Base-by-base conservation (phyloP, 495 filamentous ascomycete species). In the Physcia stellaris region DNA sequence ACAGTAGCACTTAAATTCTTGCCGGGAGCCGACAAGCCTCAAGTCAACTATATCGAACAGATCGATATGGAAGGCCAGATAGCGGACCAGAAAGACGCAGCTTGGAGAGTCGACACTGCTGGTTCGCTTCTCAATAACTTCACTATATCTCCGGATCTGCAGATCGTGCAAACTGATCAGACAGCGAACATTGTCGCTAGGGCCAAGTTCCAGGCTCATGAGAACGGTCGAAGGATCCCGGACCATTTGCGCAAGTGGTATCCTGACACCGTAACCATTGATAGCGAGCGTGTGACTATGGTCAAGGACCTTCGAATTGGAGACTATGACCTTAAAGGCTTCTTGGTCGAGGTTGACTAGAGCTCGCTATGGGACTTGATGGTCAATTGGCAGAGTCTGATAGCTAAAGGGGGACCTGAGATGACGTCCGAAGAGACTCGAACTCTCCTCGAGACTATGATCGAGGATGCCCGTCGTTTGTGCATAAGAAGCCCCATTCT, bases 391-490 rank as follows among this genome's bases (percentile, higher is more conserved):
- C 35, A 43, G 18, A 32, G 39, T 23, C 29, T 58, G 4, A 55
- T 56, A 29, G 38, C 42, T 9, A 33, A 41, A 21, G 43, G 50
- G n/a, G 56, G 50, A 9, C 56, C 56, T 15, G 45, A 45, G 3
- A 48, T 55, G 41, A 49, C 42, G 18, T 45, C 45, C 10, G 40
- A 48, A 27, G 54, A 57, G 35, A 57, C 56, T 4, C 50, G 39
- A n/a, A 35, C 44, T 6, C 36, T 61, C 2, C 43, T 59, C 9
- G 57, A 59, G 9, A 43, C 31, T 4, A 58, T 61, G 58, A 61
- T 61, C 18, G 54, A 61, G 24, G 58, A 58, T 30, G 58, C 47
- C 15, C 48, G 58, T 15, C 42, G 58, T 2, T 49, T 59, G 11
- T 59, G 51, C 42, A 37, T 49, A 7, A 41, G 55, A 20, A 59